These are phyloP conservation scores for Trichoderma oligosporum DNA, from an alignment of 2,329 filamentous ascomycete species.

Conservation along the genomic window DNA sequence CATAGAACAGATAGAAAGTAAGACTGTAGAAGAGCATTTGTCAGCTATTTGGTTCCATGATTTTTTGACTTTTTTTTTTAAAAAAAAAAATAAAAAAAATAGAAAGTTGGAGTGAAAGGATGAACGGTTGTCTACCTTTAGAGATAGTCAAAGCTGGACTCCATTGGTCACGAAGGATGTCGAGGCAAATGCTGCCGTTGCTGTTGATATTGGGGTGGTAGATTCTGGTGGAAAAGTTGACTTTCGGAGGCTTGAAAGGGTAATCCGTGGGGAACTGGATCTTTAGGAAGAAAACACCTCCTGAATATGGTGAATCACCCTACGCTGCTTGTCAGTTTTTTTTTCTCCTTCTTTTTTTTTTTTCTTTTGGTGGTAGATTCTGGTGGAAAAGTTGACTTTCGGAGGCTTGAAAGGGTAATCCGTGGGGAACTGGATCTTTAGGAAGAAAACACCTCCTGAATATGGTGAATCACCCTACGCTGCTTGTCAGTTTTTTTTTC, in stretches of 20 bases:
- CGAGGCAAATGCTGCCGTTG: constrained; percentile 97
- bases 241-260: constrained; percentile 99
- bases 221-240: constrained; percentile 99
- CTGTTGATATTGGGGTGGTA: constrained; percentile 99
- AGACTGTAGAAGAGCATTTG: constrained; percentile 54
- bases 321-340: constrained; percentile 41
- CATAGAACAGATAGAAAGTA: constrained; percentile 99
- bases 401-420: constrained; percentile 99
- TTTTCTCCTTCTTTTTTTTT: too few relatives aligned
- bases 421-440: constrained; percentile 98
- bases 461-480: constrained; percentile 91
- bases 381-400: constrained; percentile 99
- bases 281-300: constrained; percentile 97
- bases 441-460: constrained; percentile 97
- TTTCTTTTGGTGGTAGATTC: constrained; percentile 99
- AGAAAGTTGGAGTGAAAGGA: too few relatives aligned
- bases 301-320: constrained; percentile 95
- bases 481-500: constrained; percentile 29
- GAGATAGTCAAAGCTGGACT: constrained; percentile 97
- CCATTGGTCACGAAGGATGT: constrained; percentile 99
- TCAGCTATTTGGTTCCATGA: constrained; percentile 5
- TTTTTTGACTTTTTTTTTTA: not conserved
- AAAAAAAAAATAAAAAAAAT: not conserved
- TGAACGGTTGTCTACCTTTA: constrained; percentile 74
- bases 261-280: constrained; percentile 99